Base-by-base conservation (phyloP, 2,329 filamentous ascomycete species). In the Sporothrix protearum region DNA sequence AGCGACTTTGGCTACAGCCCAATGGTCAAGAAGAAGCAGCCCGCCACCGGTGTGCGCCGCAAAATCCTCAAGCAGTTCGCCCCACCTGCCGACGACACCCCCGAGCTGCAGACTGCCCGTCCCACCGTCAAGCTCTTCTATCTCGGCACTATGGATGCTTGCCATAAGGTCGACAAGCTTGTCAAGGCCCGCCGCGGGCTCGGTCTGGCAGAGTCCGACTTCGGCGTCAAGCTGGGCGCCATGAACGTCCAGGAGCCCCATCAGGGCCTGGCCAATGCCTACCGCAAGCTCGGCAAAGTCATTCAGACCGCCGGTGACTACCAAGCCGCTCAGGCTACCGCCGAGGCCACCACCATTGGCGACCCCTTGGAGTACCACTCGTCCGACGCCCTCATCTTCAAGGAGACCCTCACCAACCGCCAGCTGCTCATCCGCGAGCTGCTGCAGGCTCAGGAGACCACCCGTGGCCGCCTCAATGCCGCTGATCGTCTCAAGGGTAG, bases 21-120 rank as follows among this genome's bases (percentile, higher is more conserved):
- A 1, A 92, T 98, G 78, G 91, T 97, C 63, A 91, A 95, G 80
- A 93, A 94, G 86, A 97, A 96, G 84, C 96, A 99, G 81, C 96
- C 96, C 28, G 96, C 96, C 9, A 99, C 96, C 1, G 96, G 96
- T 57, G 93, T 99, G 76, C 89, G 96, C 74, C 88, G 96, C 78
- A 97, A 97, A 83, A 91, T 98, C 73, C 85, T 99, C 79, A 99
- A 99, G 85, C 96, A 99, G 80, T 99, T 99, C 81, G 95, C 96
- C 49, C 96, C 96, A 42, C 96, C 96, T 0, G 94, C 96, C 14
- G 96, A 99, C 81, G 96, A 99, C 80, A 98, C 96, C 0, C 94
- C 95, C 10, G 96, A 99, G 83, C 85, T 99, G 71, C 91, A 95
- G 74, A 91, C 96, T 77, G 94, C 94, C 25, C 88, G 96, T 69